phyloP scores from a whole-genome alignment of 345 rosid species.

The Citrus glauca region DNA sequence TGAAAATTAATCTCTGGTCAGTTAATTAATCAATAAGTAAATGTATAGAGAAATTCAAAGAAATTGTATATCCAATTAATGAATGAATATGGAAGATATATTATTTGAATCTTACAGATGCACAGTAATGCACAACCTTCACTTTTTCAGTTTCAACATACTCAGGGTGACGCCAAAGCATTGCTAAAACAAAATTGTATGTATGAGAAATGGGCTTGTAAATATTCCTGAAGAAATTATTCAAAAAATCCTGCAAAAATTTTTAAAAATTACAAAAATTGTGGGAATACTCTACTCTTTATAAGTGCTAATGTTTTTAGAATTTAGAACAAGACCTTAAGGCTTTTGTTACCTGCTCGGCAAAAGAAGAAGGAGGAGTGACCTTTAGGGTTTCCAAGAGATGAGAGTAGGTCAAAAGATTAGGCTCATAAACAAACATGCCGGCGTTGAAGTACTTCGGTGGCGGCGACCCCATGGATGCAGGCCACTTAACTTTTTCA shows the following conservation, averaged over 20 bases:
- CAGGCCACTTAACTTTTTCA: slow-evolving; percentile 50
- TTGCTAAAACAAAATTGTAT: slow-evolving; percentile 54
- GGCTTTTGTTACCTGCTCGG: slow-evolving; percentile 53
- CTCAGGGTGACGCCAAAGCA: slow-evolving; percentile 76
- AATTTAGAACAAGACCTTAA: background rate
- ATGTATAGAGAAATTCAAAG: background rate
- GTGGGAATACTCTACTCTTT: too few relatives aligned
- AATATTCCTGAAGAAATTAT: slow-evolving; percentile 43
- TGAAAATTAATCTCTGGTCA: background rate
- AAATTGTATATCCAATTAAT: too few relatives aligned
- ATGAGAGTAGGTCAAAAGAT: slow-evolving; percentile 30
- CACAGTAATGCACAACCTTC: slow-evolving; percentile 64
- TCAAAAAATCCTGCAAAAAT: slow-evolving; percentile 48
- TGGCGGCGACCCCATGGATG: slow-evolving; percentile 36
- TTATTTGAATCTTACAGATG: slow-evolving; percentile 29
- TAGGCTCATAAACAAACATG: slow-evolving; percentile 59
- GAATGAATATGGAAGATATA: too few relatives aligned
- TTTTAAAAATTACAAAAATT: background rate
- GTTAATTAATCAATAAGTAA: background rate
- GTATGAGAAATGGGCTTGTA: slow-evolving; percentile 46
- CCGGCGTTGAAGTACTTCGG: slow-evolving; percentile 70
- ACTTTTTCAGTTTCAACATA: slow-evolving; percentile 38
- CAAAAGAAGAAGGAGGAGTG: slow-evolving; percentile 52
- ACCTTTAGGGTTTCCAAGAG: slow-evolving; percentile 37
- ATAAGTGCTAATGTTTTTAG: too few relatives aligned